These are phyloP conservation scores for Rostrohypoxylon terebratum DNA, from an alignment of 495 filamentous ascomycete species.

Conservation along the genomic window DNA sequence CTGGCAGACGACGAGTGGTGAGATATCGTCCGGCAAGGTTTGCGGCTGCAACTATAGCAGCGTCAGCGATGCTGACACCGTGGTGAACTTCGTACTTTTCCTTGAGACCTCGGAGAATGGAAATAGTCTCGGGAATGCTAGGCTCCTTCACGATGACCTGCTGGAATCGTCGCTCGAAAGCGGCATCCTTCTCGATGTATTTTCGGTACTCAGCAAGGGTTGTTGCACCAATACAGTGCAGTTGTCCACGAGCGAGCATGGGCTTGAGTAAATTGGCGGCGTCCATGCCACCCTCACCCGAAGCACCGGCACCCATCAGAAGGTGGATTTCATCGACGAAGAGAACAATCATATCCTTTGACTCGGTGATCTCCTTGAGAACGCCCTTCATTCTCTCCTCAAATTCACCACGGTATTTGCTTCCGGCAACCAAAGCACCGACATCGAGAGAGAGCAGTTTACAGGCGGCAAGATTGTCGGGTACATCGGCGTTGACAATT, in stretches of 20 bases:
- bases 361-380: slow-evolving; percentile 94
- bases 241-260: slow-evolving; percentile 93
- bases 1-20: slow-evolving; percentile 88
- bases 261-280: slow-evolving; percentile 96
- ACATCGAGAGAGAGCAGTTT: slow-evolving; percentile 94
- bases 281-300: slow-evolving; percentile 97
- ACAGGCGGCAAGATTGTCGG: slow-evolving; percentile 94
- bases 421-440: slow-evolving; percentile 92
- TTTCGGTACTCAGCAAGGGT: slow-evolving; percentile 96
- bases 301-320: slow-evolving; percentile 94
- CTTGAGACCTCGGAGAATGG: slow-evolving; percentile 95
- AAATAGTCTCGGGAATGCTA: slow-evolving; percentile 86
- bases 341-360: slow-evolving; percentile 95
- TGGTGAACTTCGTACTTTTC: slow-evolving; percentile 98
- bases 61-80: slow-evolving; percentile 94
- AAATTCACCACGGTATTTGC: slow-evolving; percentile 98
- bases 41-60: slow-evolving; percentile 90
- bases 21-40: slow-evolving; percentile 91
- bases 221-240: slow-evolving; percentile 98
- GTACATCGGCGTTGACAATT: slow-evolving; percentile 95
- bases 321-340: slow-evolving; percentile 99
- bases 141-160: slow-evolving; percentile 97
- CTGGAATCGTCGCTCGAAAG: slow-evolving; percentile 98
- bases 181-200: slow-evolving; percentile 98
- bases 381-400: slow-evolving; percentile 99